Percentiles rank a stretch among this genome's conserved stretches.
These are phyloP conservation scores for Limtongozyma cylindracea DNA, from an alignment of 805 yeast species.

Conservation along the genomic window DNA sequence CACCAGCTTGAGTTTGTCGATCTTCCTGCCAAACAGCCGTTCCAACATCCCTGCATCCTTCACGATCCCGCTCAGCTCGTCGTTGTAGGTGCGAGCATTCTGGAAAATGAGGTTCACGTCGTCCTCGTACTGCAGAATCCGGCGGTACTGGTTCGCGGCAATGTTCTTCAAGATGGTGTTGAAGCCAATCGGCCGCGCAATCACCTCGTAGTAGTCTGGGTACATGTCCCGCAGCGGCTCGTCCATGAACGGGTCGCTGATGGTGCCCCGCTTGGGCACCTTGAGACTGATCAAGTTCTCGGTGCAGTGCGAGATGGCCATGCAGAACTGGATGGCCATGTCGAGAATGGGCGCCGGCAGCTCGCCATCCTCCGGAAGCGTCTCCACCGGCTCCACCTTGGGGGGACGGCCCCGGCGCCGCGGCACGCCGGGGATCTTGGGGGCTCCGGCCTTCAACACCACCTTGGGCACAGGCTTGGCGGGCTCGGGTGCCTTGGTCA, in stretches of 20 bases:
- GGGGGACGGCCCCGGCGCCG: too few relatives aligned
- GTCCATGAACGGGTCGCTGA: conserved; percentile 51
- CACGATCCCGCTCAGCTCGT: conserved; percentile 43
- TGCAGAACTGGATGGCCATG: too few relatives aligned
- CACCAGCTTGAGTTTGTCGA: conserved; percentile 6
- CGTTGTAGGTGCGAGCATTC: conserved; percentile 64
- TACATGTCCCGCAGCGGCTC: conserved; percentile 44
- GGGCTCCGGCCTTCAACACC: conserved; percentile 2
- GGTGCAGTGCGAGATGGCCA: too few relatives aligned
- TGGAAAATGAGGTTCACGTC: conserved; percentile 39
- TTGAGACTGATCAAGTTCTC: conserved; percentile 3
- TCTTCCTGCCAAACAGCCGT: conserved; percentile 20
- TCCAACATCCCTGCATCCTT: conserved; percentile 43
- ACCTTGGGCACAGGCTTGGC: conserved; percentile 1
- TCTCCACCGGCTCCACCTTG: conserved; percentile 1
- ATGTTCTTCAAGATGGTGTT: conserved; percentile 26
- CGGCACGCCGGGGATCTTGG: too few relatives aligned
- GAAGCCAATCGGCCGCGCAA: conserved; percentile 55
- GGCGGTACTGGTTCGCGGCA: conserved; percentile 16
- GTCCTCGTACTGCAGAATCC: conserved; percentile 30
- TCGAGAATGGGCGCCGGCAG: too few relatives aligned
- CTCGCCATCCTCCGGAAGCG: conserved; percentile 1
- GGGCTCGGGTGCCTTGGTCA: background rate
- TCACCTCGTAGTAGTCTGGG: conserved; percentile 60
- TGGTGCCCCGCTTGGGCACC: conserved; percentile 10